Base-by-base conservation (phyloP, 2,329 filamentous ascomycete genomes). In the Paramyrothecium sp. region DNA sequence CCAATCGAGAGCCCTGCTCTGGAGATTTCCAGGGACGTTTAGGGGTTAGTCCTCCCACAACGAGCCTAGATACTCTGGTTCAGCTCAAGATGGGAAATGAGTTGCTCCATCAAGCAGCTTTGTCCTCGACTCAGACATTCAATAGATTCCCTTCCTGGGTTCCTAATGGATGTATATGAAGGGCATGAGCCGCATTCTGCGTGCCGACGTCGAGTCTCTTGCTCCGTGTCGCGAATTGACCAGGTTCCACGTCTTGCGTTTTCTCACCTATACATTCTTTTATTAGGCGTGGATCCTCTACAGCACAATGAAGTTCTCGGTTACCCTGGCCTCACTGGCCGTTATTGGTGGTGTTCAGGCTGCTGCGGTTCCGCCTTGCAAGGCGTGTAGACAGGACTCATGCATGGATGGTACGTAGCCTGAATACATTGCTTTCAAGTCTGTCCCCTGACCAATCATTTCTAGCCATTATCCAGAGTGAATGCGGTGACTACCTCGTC, bases 341-440 rank as follows among this genome's bases (percentile, higher is more conserved):
- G 13, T 33, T 12, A 30, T 33, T n/a, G 17, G 22, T 41, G 11
- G 71, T 67, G 2, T 69, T 22, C 49, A 56, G 12, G 56, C 48
- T 30, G 56, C 56, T 21, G 47, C 44, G 30, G 53, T 54, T 53
- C 56, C 56, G 21, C 53, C 17, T 44, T 58, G 56, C 53, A 54
- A 51, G 47, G 19, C 41, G 30, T 58, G 56, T 33, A 51, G 33
- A 20, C 52, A 54, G 23, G 56, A 60, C 23, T 56, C 48, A 16
- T 58, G 58, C 53, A 54, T 58, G 54, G 57, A 58, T 51, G 48
- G 56, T 53, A 46, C 41, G 54, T 55, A 21, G 16, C n/a, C 41
- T 47, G 16, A 13, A 16, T 26, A 30, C 13, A 19, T n/a, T 21
- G 30, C 22, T n/a, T n/a, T 20, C 51, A 44, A 20, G 26, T 52